Evolutionary conservation across 192 early-diverging fungal genomes (phyloP), one percentile per base, ranked within the genome.

Genomic region (Radiomyces spectabilis): DNA sequence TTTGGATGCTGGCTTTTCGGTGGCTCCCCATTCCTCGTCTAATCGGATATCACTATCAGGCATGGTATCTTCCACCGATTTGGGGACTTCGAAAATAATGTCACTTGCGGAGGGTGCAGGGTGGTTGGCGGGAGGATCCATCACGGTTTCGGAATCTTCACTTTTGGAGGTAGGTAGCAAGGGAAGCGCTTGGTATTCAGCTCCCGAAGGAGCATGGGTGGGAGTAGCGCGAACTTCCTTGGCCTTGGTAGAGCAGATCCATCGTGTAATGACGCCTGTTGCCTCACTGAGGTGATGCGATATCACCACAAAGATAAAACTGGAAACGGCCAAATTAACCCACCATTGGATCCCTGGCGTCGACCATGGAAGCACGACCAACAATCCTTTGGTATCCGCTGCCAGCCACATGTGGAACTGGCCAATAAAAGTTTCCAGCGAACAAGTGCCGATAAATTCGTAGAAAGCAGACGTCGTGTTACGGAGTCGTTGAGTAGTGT

Each of bases 361-460:
- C 73, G 65, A 71, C 66, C 27, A 38, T n/a, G 76, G 68, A 5
- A 73, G 55, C 15, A 84, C 50, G 19, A 82, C 75, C 8, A 88
- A 53, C 16, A 88, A 37, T 10, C 78, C 88, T 47, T 85, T 85
- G 32, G 86, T 91, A 41, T 91, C 88, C 6, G 73, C 81, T 9
- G 80, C 88, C 45, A 91, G 58, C 77, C 84, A 91, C 44, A 88
- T 68, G 53, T 91, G 88, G 61, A 85, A 87, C 68, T 91, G 86
- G 7, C 84, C 80, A 61, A 91, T 83, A 52, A 91, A 91, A 16
- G 82, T 84, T 61, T 91, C 88, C 13, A 91, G 63, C 13, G 81
- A 85, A 47, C 79, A 80, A 25, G 68, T 70, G 2, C 86, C 88
- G 22, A 84, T 69, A 37, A 72, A 80, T 2, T 68, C 30, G 63